Conservation (phyloP, 148 eudicot genomes). For the Amaranthus hypochondriacus region DNA sequence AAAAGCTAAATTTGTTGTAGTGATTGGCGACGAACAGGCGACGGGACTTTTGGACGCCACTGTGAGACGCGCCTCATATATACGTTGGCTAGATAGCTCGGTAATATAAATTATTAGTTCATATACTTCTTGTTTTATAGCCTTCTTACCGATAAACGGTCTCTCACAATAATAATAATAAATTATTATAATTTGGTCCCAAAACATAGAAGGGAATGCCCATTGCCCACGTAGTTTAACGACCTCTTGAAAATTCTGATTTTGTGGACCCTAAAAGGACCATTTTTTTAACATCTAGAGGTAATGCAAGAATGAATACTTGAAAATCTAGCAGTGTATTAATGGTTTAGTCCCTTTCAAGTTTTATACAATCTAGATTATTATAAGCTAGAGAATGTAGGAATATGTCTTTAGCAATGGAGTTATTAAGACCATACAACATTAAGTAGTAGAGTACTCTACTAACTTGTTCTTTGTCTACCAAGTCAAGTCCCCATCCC, state of each 20-base stretch:
- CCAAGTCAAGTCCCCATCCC: conserved; percentile 10
- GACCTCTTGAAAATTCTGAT: conserved; percentile 11
- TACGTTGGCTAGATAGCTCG: too few relatives aligned
- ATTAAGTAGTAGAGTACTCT: not conserved
- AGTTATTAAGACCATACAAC: too few relatives aligned
- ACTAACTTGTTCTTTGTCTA: conserved; percentile 17
- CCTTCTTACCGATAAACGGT: not conserved
- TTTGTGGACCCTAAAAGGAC: conserved; percentile 26
- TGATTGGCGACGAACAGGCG: too few relatives aligned
- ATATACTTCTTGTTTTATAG: not conserved
- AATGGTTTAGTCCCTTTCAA: conserved; percentile 9
- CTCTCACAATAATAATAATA: conserved; percentile 3
- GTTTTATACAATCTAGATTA: not conserved
- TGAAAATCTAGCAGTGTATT: too few relatives aligned
- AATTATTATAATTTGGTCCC: not conserved
- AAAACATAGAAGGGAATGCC: not conserved
- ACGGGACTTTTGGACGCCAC: too few relatives aligned
- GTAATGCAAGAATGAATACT: not conserved
- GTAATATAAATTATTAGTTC: too few relatives aligned
- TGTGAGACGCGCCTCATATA: too few relatives aligned
- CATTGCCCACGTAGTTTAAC: conserved; percentile 16
- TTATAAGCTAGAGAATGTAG: not conserved
- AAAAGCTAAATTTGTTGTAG: too few relatives aligned
- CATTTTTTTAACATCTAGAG: not conserved
- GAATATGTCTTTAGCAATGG: not conserved